These are phyloP conservation scores for Pulveroboletus sp. DNA, from an alignment of 768 basidiomycete species.

Conservation along the genomic window DNA sequence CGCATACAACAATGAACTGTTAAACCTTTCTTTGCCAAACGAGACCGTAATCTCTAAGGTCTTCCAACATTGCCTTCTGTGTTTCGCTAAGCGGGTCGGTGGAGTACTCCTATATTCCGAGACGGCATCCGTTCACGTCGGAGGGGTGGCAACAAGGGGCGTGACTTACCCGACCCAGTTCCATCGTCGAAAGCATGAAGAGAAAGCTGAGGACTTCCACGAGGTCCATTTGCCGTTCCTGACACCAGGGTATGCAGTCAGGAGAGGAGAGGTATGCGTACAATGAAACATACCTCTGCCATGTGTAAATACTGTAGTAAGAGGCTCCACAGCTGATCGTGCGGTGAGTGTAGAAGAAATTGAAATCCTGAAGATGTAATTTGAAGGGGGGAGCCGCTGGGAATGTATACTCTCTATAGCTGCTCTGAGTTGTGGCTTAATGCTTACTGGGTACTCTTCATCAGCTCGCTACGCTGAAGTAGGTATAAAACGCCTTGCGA, in stretches of 20 bases:
- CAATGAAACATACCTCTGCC: conserved; percentile 58
- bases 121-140: neutral
- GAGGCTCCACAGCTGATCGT: conserved; percentile 94
- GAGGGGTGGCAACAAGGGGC: neutral
- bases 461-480: conserved; percentile 80
- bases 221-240: conserved; percentile 89
- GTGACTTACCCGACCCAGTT: conserved; percentile 75
- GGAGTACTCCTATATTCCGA: conserved; percentile 74
- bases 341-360: conserved; percentile 91
- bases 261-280: conserved; percentile 3
- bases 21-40: conserved; percentile 81
- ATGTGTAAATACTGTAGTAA: conserved; percentile 86
- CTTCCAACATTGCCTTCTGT: conserved; percentile 84
- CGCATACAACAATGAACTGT: conserved; percentile 16
- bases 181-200: conserved; percentile 97
- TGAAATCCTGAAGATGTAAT: conserved; percentile 97
- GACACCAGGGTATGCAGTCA: conserved; percentile 15
- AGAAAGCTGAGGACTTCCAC: conserved; percentile 92
- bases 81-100: conserved; percentile 75
- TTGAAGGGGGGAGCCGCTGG: conserved; percentile 56
- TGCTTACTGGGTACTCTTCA: conserved; percentile 68
- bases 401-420: neutral
- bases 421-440: neutral
- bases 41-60: conserved; percentile 92
- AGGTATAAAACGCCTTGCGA: conserved; percentile 83